Base-by-base conservation (phyloP, 2,329 filamentous ascomycete genomes). In the Colletotrichum zoysiae region DNA sequence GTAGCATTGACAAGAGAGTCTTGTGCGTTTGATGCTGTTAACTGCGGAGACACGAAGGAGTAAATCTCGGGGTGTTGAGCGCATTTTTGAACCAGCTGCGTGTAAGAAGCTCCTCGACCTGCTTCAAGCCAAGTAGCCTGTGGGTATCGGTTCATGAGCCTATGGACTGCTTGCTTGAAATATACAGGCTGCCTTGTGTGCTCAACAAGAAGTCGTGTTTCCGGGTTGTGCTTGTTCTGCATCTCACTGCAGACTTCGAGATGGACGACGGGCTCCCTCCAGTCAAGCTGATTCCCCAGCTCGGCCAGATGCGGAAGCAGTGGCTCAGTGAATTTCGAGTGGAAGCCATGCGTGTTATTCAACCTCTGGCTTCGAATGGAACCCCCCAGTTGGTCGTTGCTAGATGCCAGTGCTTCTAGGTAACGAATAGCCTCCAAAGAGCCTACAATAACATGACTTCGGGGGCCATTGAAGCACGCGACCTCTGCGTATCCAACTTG, bases 151-250 rank as follows among this genome's bases (percentile, higher is more conserved):
- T 67, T 60, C 9, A 71, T 71, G 0, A 82, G 44, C 20, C 81
- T 68, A 8, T 75, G 58, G 1, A 81, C 48, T 1, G 80, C 79
- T 9, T 79, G 73, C 26, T 73, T n/a, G 57, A 82, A 82, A 64
- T 75, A 81, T 0, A 83, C 81, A 0, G 80, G 79, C 2, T 76
- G 40, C 2, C 81, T 76, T 46, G 77, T 79, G 26, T 83, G 81
- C 9, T 76, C 56, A 0, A 75, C 75, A 11, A 81, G 58, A 3
- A 74, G 73, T 1, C 73, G 66, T 5, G 70, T n/a, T 1, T 56
- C 67, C 2, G 73, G 64, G 1, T 42, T 64, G 16, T 77, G 33
- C 76, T 26, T n/a, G 65, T 48, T 9, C 67, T 67, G 46, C 77
- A 64, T 2, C 3, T 69, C 33, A 30, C 51, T 65, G 53, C 66